Percentiles rank a stretch among this genome's conserved stretches.
phyloP scores from a whole-genome alignment of 1,139 yeast genomes.

The Magnusiomyces sp. region DNA sequence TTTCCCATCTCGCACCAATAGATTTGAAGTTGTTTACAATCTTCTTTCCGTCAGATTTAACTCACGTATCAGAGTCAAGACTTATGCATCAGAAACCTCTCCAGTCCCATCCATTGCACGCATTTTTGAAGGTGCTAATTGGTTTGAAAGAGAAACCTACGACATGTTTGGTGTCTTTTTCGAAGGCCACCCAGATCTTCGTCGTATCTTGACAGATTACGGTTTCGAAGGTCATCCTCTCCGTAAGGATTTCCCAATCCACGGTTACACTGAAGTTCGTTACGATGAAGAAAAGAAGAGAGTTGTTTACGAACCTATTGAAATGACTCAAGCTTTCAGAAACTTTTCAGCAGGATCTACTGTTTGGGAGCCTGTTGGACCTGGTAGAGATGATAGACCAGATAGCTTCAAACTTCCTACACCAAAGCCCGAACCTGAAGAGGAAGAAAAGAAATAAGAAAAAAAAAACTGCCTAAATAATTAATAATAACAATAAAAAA shows the following conservation, averaged over 20 bases:
- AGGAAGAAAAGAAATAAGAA: slow-evolving; percentile 28
- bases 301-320: slow-evolving; percentile 82
- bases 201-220: slow-evolving; percentile 86
- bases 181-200: slow-evolving; percentile 82
- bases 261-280: slow-evolving; percentile 84
- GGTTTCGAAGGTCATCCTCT: slow-evolving; percentile 91
- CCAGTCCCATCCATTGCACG: slow-evolving; percentile 73
- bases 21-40: slow-evolving; percentile 84
- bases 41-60: slow-evolving; percentile 74
- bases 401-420: slow-evolving; percentile 72
- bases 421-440: slow-evolving; percentile 59
- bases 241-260: slow-evolving; percentile 87
- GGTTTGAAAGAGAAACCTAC: slow-evolving; percentile 87
- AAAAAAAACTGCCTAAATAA: slow-evolving; percentile 7
- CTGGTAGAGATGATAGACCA: slow-evolving; percentile 76
- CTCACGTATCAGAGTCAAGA: slow-evolving; percentile 81
- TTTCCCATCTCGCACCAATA: slow-evolving; percentile 72
- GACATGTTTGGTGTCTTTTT: slow-evolving; percentile 82
- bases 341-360: slow-evolving; percentile 82
- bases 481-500: too few species aligned
- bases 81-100: slow-evolving; percentile 75
- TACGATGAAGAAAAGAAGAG: slow-evolving; percentile 89
- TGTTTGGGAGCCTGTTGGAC: slow-evolving; percentile 89
- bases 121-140: slow-evolving; percentile 70
- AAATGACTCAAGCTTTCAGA: slow-evolving; percentile 87